Base-by-base conservation (phyloP, 768 basidiomycete genomes). In the Scleroderma citrinum region DNA sequence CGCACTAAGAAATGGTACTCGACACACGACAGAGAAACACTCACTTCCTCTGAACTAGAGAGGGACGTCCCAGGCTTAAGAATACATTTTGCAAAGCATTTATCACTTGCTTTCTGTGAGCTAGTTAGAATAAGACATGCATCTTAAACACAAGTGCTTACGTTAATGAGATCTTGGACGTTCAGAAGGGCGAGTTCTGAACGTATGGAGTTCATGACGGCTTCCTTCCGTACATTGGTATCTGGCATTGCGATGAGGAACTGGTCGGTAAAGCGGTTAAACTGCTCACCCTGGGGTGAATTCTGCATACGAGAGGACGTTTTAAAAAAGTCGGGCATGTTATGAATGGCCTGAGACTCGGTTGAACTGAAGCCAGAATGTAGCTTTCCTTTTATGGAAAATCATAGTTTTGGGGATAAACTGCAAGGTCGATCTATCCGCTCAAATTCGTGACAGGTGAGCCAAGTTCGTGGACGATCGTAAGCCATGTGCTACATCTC, bases 141-240 rank as follows among this genome's bases (percentile, higher is more conserved):
- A 43, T 29, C 49, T 31, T 46, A 52, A 49, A 24, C 7, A 13
- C n/a, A 42, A 39, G 32, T 19, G 51, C 40, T 5, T 63, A 88
- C 89, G 51, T 81, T 84, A 64, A 92, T 83, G 43, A 92, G 80
- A 56, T 88, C 85, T 61, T 92, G 88, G 0, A 85, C 89, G 49
- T 86, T 87, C 1, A 77, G 75, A 12, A 87, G 69, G 6, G 79
- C 84, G 50, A 92, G 71, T 69, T 92, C 87, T 37, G 75, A 75
- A 31, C 78, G 76, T 43, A 92, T 76, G 37, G 75, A 72, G 45
- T 75, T 74, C 81, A 87, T 85, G 47, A 80, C 51, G 20, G 68
- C 68, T 38, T 75, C 70, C 49, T 71, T 71, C 43, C 71, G 68
- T 16, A 72, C 53, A 3, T 56, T 56, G 58, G 61, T 60, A 55